phyloP scores from a whole-genome alignment of 2,329 filamentous ascomycete species.

The Zymoseptoria ardabiliae region DNA sequence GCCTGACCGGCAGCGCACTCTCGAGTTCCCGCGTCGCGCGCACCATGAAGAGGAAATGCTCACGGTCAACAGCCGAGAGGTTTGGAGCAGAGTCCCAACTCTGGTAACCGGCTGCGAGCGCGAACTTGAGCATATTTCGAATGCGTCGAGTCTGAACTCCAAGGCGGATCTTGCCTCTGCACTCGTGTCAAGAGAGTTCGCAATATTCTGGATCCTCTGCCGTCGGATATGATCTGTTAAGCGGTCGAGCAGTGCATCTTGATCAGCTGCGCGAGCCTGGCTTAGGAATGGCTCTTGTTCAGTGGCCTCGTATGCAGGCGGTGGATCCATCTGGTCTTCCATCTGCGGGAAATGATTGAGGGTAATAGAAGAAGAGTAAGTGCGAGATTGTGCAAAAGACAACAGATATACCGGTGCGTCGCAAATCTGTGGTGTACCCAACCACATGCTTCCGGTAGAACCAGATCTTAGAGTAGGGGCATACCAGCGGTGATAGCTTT shows the following conservation, averaged over 20 bases:
- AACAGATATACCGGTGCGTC: no score
- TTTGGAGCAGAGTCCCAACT: background rate
- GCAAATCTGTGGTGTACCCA: no score
- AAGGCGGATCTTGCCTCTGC: background rate
- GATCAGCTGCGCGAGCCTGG: background rate
- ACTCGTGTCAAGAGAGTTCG: background rate
- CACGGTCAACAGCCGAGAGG: constrained; percentile 1
- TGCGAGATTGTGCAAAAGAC: no score
- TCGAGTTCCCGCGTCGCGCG: background rate
- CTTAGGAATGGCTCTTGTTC: background rate
- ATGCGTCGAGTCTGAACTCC: background rate
- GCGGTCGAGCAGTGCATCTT: background rate
- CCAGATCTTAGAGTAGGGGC: no score
- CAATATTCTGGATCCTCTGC: background rate
- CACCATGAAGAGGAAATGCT: background rate
- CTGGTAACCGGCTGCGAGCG: background rate
- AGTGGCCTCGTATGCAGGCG: background rate
- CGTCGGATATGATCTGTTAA: background rate
- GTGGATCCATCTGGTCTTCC: background rate
- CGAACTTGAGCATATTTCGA: background rate
- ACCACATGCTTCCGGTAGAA: no score
- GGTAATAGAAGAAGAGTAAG: background rate
- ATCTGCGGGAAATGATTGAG: background rate
- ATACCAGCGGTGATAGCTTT: no score
- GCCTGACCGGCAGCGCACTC: background rate